Evolutionary conservation across 202 grass and related monocot species (phyloP).

Genomic region (Sporobolus alterniflorus): DNA sequence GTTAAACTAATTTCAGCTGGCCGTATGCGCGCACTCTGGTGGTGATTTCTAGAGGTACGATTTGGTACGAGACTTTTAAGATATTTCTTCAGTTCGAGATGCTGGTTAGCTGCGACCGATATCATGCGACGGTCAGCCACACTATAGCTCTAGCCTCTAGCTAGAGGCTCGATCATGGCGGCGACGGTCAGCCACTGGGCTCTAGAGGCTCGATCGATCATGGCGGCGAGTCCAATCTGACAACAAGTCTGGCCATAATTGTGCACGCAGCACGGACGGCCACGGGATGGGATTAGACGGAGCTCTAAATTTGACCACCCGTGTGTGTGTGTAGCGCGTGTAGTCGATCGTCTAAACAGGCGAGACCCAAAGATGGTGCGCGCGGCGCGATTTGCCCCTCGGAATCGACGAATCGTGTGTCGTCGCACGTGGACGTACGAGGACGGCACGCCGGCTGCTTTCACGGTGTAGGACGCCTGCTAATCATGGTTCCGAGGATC

Average conservation of each 20-base stretch:
- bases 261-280: background rate
- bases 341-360: background rate
- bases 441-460: no score
- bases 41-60: background rate
- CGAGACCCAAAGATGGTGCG: conserved; percentile 21
- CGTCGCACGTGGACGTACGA: no score
- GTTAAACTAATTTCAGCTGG: background rate
- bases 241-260: conserved; percentile 6
- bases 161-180: background rate
- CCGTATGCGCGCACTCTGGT: background rate
- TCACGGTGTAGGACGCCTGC: no score
- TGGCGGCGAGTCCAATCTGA: conserved; percentile 22
- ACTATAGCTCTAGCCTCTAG: no score
- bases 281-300: conserved; percentile 7
- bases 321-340: no score
- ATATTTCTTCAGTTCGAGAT: no score
- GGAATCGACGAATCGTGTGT: background rate
- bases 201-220: background rate
- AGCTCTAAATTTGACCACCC: conserved; percentile 37
- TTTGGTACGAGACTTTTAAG: no score
- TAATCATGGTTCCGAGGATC: background rate
- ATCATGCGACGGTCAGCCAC: background rate
- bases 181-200: background rate
- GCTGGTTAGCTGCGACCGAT: no score
- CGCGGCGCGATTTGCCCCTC: conserved; percentile 13